A percentile compares a stretch with the other conserved stretches of the same genome.
Conservation (phyloP, 1,284 basidiomycete species). For the Tilletia caries region DNA sequence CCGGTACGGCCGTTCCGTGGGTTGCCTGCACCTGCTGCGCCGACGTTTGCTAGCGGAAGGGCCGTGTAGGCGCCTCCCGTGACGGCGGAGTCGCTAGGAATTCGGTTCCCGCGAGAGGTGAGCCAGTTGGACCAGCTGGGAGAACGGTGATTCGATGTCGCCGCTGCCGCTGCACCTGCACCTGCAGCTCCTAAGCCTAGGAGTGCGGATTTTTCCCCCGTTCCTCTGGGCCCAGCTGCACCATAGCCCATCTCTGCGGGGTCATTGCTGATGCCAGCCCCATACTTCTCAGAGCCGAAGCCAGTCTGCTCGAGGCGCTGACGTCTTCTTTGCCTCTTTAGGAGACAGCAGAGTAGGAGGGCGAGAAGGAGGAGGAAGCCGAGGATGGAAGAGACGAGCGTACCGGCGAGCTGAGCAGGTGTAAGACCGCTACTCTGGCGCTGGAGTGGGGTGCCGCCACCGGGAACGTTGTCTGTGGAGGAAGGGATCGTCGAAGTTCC, state of each 20-base stretch:
- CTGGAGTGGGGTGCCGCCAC: not conserved
- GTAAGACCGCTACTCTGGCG: constrained; percentile 8
- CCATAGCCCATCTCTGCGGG: not conserved
- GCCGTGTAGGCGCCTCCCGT: not conserved
- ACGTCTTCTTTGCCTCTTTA: not conserved
- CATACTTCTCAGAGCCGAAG: not conserved
- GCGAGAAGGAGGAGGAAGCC: constrained; percentile 1
- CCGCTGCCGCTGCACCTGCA: not conserved
- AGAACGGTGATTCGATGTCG: not conserved
- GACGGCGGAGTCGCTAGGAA: not conserved
- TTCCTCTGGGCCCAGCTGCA: not conserved
- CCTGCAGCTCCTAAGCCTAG: not conserved
- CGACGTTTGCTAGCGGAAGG: not conserved
- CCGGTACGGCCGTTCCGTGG: not conserved
- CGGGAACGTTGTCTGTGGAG: not conserved
- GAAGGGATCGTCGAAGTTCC: not conserved
- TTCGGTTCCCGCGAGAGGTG: not conserved
- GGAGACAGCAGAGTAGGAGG: not conserved
- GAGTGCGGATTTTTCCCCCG: constrained; percentile 5
- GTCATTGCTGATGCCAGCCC: not conserved
- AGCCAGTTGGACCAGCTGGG: not conserved
- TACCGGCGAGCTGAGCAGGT: not conserved
- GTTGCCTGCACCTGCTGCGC: not conserved
- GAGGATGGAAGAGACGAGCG: not conserved
- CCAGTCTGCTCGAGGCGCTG: not conserved